Conservation (phyloP, 176 grass and related monocot species). For the Carex myosuroides region DNA sequence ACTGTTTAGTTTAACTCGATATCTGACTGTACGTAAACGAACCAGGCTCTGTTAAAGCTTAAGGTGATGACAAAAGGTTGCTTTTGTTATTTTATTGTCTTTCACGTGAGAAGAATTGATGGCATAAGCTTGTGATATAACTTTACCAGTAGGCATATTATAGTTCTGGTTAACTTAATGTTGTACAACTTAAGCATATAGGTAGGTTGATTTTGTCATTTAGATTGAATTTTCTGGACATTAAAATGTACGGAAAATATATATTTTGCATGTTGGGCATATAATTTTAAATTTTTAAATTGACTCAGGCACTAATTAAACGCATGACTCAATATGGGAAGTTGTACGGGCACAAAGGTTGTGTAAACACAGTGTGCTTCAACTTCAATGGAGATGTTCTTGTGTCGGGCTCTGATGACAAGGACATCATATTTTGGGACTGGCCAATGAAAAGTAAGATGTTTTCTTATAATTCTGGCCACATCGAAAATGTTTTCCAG, state of each 20-base stretch:
- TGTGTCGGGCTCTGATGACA: slow-evolving; percentile 81
- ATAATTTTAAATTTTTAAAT: slow-evolving; percentile 1
- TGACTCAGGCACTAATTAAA: slow-evolving; percentile 44
- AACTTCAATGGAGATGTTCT: slow-evolving; percentile 55
- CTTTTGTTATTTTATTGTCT: neutral
- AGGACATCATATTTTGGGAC: slow-evolving; percentile 70
- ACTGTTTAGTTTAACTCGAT: slow-evolving; percentile 17
- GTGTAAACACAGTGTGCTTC: slow-evolving; percentile 79
- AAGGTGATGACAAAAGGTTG: neutral
- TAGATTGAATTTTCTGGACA: neutral
- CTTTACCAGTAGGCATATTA: neutral
- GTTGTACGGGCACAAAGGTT: slow-evolving; percentile 61
- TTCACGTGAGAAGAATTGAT: neutral
- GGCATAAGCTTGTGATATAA: neutral
- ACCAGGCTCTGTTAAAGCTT: slow-evolving; percentile 8
- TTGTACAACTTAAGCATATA: neutral
- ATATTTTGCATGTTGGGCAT: slow-evolving; percentile 2
- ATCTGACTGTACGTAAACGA: neutral
- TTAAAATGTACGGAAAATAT: neutral
- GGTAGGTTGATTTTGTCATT: neutral
- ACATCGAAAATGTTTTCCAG: slow-evolving; percentile 68
- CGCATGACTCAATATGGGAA: slow-evolving; percentile 51
- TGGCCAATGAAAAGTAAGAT: slow-evolving; percentile 52
- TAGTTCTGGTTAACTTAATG: neutral
- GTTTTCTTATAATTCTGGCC: slow-evolving; percentile 64